phyloP scores from a whole-genome alignment of 768 basidiomycete genomes.

The Hericium coralloides region DNA sequence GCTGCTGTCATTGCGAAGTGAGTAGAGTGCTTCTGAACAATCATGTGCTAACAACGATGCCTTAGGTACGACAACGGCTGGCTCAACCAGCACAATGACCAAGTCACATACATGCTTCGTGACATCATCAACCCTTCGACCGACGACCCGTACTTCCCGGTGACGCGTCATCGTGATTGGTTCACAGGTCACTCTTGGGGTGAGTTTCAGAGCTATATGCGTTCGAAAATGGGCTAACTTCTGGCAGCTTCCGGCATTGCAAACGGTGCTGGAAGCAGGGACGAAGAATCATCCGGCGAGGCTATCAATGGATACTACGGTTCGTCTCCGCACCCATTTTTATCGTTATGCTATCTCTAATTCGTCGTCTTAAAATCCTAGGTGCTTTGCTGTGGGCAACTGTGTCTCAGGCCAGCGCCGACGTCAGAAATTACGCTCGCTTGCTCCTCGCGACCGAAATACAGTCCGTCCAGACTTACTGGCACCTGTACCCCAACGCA shows the following conservation, averaged over 20 bases:
- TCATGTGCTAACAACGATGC: background rate
- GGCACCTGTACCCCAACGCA: slow-evolving; percentile 28
- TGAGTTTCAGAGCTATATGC: slow-evolving; percentile 6
- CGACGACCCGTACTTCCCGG: slow-evolving; percentile 23
- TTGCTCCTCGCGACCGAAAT: slow-evolving; percentile 27
- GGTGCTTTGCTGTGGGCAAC: slow-evolving; percentile 23
- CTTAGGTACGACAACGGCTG: slow-evolving; percentile 19
- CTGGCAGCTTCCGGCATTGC: slow-evolving; percentile 25
- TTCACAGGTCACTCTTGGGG: slow-evolving; percentile 31
- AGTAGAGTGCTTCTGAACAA: background rate
- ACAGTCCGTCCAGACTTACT: slow-evolving; percentile 26
- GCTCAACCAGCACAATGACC: slow-evolving; percentile 19
- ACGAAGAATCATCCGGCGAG: slow-evolving; percentile 27
- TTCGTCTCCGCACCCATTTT: background rate
- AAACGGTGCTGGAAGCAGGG: slow-evolving; percentile 24
- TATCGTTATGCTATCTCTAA: background rate
- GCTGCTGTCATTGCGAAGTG: slow-evolving; percentile 26
- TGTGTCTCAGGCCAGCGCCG: slow-evolving; percentile 17
- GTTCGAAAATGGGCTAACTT: background rate
- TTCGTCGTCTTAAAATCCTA: background rate
- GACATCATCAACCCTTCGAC: slow-evolving; percentile 28
- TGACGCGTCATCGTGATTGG: slow-evolving; percentile 26
- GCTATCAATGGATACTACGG: slow-evolving; percentile 29
- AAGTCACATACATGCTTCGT: slow-evolving; percentile 23
- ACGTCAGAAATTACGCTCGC: slow-evolving; percentile 25